Percentiles rank a stretch among this genome's conserved stretches.
phyloP scores from a whole-genome alignment of 2,329 filamentous ascomycete species.

The Davidsoniella neocaledoniae region DNA sequence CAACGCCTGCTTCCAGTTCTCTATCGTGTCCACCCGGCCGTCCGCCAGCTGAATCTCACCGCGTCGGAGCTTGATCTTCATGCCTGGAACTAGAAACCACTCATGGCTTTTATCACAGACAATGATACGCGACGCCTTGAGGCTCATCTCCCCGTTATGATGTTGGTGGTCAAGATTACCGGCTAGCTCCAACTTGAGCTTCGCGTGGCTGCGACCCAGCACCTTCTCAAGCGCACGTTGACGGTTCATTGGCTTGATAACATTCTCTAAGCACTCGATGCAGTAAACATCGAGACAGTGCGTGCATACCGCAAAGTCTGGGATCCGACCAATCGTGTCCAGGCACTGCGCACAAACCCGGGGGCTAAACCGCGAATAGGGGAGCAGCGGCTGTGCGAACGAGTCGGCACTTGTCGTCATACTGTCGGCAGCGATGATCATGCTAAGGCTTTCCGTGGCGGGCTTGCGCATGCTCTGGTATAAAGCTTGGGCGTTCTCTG shows the following conservation, averaged over 20 bases:
- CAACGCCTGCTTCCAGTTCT: constrained; percentile 22
- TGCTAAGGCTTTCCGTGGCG: constrained; percentile 18
- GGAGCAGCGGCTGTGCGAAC: constrained; percentile 21
- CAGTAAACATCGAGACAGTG: constrained; percentile 26
- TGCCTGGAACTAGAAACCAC: constrained; percentile 24
- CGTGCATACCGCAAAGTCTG: constrained; percentile 22
- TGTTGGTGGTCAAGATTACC: constrained; percentile 14
- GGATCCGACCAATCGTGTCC: constrained; percentile 18
- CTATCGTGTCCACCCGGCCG: constrained; percentile 20
- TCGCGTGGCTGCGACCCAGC: constrained; percentile 16
- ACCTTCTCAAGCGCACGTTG: constrained; percentile 15
- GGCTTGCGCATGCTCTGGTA: constrained; percentile 23
- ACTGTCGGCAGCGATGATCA: constrained; percentile 17
- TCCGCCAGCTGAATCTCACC: constrained; percentile 23
- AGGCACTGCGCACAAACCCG: constrained; percentile 25
- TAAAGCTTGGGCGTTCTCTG: constrained; percentile 21
- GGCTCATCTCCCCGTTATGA: constrained; percentile 16
- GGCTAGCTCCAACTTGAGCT: constrained; percentile 16
- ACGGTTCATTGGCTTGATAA: constrained; percentile 14
- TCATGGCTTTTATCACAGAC: constrained; percentile 23
- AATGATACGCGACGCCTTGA: constrained; percentile 17
- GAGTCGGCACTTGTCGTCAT: constrained; percentile 15
- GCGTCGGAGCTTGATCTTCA: constrained; percentile 21
- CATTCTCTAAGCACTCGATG: constrained; percentile 18
- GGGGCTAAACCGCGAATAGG: constrained; percentile 20